These are phyloP conservation scores for Mycena belliarum DNA, from an alignment of 768 basidiomycete genomes.

Conservation along the genomic window DNA sequence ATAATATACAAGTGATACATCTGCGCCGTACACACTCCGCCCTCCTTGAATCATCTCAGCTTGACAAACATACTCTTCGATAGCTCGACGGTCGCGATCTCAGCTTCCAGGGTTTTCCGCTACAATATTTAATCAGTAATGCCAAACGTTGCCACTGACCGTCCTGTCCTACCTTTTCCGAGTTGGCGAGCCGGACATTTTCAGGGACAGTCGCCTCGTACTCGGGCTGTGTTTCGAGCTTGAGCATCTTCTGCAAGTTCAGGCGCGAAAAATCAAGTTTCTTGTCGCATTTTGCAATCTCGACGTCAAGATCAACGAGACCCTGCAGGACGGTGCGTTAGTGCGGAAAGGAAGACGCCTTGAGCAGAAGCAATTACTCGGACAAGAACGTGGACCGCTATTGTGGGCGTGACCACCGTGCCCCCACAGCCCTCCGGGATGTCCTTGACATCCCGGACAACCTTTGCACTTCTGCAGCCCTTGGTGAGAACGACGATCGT, in stretches of 20 bases:
- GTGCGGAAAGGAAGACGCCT: not conserved
- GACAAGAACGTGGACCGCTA: constrained; percentile 83
- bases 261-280: constrained; percentile 74
- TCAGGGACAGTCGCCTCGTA: constrained; percentile 82
- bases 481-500: constrained; percentile 86
- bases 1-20: constrained; percentile 1
- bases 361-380: constrained; percentile 56
- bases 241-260: constrained; percentile 75
- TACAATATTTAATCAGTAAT: constrained; percentile 32
- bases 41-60: constrained; percentile 43
- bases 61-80: constrained; percentile 78
- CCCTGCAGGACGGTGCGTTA: constrained; percentile 52
- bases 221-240: constrained; percentile 69
- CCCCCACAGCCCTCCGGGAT: constrained; percentile 90
- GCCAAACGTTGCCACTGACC: not conserved
- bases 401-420: constrained; percentile 69
- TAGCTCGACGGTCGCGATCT: constrained; percentile 69
- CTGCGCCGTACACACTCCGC: not conserved
- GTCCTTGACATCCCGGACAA: constrained; percentile 64
- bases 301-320: constrained; percentile 83
- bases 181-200: constrained; percentile 70
- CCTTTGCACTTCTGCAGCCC: constrained; percentile 75
- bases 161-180: constrained; percentile 72
- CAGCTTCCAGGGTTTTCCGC: constrained; percentile 78
- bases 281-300: constrained; percentile 89